phyloP scores from a whole-genome alignment of 148 eudicot species.

The Chenopodium berlandieri region DNA sequence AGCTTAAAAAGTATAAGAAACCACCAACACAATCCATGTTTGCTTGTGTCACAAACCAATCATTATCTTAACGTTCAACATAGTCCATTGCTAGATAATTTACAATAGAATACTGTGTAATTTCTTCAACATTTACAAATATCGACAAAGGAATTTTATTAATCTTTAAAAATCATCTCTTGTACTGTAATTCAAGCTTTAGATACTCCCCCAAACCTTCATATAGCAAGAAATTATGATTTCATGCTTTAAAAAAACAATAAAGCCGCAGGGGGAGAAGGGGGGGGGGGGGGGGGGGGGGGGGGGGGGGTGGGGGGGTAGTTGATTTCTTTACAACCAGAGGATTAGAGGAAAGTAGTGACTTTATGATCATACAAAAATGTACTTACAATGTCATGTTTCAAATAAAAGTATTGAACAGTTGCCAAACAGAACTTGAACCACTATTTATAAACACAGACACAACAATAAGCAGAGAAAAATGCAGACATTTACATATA shows the following conservation, averaged over 20 bases:
- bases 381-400: constrained; percentile 3
- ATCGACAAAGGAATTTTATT: background rate
- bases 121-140: background rate
- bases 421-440: constrained; percentile 5
- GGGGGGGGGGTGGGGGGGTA: too few species aligned
- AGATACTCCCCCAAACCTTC: too few species aligned
- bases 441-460: background rate
- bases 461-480: background rate
- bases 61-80: constrained; percentile 34
- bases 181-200: too few species aligned
- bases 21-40: constrained; percentile 43
- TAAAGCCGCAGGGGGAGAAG: too few species aligned
- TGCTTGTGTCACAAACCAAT: constrained; percentile 46
- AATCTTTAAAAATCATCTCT: background rate
- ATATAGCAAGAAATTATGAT: too few species aligned
- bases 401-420: constrained; percentile 1
- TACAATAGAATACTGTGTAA: constrained; percentile 7
- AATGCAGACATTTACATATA: constrained; percentile 9
- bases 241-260: too few species aligned
- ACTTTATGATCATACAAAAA: background rate
- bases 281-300: too few species aligned
- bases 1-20: constrained; percentile 51
- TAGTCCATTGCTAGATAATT: constrained; percentile 28
- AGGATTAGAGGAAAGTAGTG: background rate
- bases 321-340: too few species aligned